Evolutionary conservation across 768 basidiomycete species (phyloP), one percentile per base, ranked within the genome.

Genomic region (Suillus occidentalis): DNA sequence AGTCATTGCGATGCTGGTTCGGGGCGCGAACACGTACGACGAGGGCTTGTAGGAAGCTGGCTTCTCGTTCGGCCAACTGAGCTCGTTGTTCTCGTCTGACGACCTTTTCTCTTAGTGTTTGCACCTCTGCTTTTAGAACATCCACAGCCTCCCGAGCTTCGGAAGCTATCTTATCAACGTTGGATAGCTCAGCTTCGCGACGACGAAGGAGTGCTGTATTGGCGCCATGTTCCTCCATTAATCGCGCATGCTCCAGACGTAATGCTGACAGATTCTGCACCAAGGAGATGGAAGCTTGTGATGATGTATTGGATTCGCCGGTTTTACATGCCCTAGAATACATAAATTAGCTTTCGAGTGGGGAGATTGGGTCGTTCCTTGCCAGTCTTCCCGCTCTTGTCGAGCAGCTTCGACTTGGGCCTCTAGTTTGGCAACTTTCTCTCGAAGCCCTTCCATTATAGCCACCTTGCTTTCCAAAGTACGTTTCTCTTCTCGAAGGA

Each of bases 401-500:
- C 85, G 74, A 6, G 80, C 85, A 0, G 84, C 89, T 12, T 87
- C 88, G 0, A 91, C 75, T 69, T 91, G 88, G 0, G 84, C 89
- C 68, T 91, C 89, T 39, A 91, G 74, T 49, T 76, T 76, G 1
- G 83, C 84, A 0, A 86, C 82, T 68, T 81, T 79, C 70, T 84
- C 85, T 34, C 88, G 77, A 61, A 91, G 72, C 45, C 82, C 83
- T 22, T 90, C 87, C 43, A 84, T 74, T 2, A 77, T 78, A 16
- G 68, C 69, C 9, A 87, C 75, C 68, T 83, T 88, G 18, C 77
- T 74, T 71, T 91, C 85, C 52, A 94, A 73, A 0, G 81, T 81
- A 6, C 86, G 80, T 66, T 92, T 92, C 76, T 94, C 89, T 72
- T 94, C 92, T 39, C 84, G 80, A 42, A 94, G 71, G 3, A 94